Conservation (phyloP, 2,329 filamentous ascomycete species). For the Bipolaris zeicola region DNA sequence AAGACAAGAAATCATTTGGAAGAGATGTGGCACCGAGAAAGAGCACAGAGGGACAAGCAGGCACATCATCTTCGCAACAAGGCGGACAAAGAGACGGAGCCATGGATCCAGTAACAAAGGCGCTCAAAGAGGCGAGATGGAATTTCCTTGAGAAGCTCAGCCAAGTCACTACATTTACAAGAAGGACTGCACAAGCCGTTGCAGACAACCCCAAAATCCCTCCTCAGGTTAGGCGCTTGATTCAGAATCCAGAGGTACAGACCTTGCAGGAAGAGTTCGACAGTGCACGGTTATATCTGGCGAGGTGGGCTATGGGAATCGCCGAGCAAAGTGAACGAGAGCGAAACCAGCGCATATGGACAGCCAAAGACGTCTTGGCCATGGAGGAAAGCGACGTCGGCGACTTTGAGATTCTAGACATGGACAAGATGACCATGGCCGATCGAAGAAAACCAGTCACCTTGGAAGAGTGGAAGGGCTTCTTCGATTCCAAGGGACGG, state of each 20-base stretch:
- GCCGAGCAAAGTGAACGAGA: slow-evolving; percentile 95
- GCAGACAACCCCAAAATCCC: slow-evolving; percentile 90
- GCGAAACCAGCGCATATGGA: slow-evolving; percentile 85
- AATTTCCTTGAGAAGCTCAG: slow-evolving; percentile 96
- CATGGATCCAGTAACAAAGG: slow-evolving; percentile 93
- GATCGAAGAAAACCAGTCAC: slow-evolving; percentile 80
- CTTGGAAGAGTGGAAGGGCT: slow-evolving; percentile 85
- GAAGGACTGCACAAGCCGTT: slow-evolving; percentile 88
- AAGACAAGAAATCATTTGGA: slow-evolving; percentile 84
- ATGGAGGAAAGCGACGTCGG: slow-evolving; percentile 94
- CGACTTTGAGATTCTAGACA: slow-evolving; percentile 91
- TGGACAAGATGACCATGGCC: slow-evolving; percentile 74
- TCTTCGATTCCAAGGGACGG: slow-evolving; percentile 80
- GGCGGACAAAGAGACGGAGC: slow-evolving; percentile 64
- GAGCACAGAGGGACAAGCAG: slow-evolving; percentile 32
- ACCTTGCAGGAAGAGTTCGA: slow-evolving; percentile 97
- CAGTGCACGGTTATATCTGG: slow-evolving; percentile 90
- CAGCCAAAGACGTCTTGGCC: slow-evolving; percentile 87
- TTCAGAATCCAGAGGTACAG: slow-evolving; percentile 92
- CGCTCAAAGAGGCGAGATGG: slow-evolving; percentile 94
- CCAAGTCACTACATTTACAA: slow-evolving; percentile 94
- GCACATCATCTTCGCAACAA: slow-evolving; percentile 33
- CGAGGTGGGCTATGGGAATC: slow-evolving; percentile 98
- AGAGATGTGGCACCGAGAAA: slow-evolving; percentile 56
- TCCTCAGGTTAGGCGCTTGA: slow-evolving; percentile 80